Percentiles rank a stretch among this genome's conserved stretches.
These are phyloP conservation scores for Castanospermum australe DNA, from an alignment of 306 rosid species.

Conservation along the genomic window DNA sequence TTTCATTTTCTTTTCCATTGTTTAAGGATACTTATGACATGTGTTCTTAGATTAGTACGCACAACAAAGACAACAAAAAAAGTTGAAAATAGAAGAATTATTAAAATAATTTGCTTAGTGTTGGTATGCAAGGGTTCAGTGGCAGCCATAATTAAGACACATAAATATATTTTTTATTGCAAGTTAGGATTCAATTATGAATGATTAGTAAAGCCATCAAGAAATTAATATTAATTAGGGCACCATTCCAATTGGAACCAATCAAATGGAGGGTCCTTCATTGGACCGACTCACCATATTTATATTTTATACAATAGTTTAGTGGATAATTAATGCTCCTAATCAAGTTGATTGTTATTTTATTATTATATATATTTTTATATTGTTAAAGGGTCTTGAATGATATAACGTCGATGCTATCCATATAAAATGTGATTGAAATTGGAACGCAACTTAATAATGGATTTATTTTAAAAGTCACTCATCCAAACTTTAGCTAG, in stretches of 20 bases:
- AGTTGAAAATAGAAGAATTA: background rate
- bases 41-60: background rate
- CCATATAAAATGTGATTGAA: constrained; percentile 25
- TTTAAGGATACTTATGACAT: background rate
- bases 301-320: constrained; percentile 1
- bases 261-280: constrained; percentile 22
- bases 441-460: constrained; percentile 26
- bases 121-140: background rate
- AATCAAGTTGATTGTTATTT: constrained; percentile 16
- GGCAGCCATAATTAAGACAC: background rate
- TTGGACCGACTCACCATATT: constrained; percentile 27
- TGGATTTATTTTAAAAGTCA: constrained; percentile 26
- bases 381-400: constrained; percentile 8
- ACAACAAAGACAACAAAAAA: background rate
- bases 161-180: background rate
- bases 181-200: constrained; percentile 29
- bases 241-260: constrained; percentile 27
- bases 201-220: constrained; percentile 27
- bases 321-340: constrained; percentile 20
- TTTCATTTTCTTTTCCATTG: background rate
- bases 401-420: constrained; percentile 29
- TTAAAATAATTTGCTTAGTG: constrained; percentile 20
- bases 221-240: constrained; percentile 9
- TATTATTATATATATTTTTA: background rate
- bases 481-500: background rate